Conservation (phyloP, 2,329 filamentous ascomycete species). For the Aspergillus melleus region DNA sequence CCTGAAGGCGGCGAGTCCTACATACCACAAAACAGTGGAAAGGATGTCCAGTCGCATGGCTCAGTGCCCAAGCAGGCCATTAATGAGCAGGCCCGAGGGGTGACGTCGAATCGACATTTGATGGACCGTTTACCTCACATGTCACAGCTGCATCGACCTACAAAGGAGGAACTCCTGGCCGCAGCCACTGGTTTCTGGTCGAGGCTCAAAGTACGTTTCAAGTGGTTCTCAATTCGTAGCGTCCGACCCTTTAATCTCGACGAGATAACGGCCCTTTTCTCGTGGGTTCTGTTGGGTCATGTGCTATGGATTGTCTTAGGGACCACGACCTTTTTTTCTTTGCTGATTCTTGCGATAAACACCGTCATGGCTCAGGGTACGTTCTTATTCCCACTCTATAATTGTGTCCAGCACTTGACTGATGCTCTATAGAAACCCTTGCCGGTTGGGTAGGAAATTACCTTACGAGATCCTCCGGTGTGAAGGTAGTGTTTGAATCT, state of each 20-base stretch:
- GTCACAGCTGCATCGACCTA: slow-evolving; percentile 77
- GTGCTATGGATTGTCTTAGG: slow-evolving; percentile 94
- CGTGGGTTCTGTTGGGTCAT: slow-evolving; percentile 92
- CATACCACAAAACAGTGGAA: slow-evolving; percentile 6
- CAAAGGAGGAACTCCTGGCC: slow-evolving; percentile 87
- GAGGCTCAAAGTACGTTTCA: slow-evolving; percentile 85
- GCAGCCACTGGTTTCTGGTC: slow-evolving; percentile 94
- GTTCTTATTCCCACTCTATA: slow-evolving; percentile 24
- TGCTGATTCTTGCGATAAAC: slow-evolving; percentile 88
- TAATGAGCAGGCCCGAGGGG: slow-evolving; percentile 15
- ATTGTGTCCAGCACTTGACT: slow-evolving; percentile 17
- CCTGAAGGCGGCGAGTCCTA: slow-evolving; percentile 15
- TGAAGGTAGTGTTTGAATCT: slow-evolving; percentile 95
- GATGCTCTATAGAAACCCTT: slow-evolving; percentile 68
- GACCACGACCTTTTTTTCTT: slow-evolving; percentile 94
- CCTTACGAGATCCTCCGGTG: slow-evolving; percentile 85
- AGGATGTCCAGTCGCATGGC: slow-evolving; percentile 12
- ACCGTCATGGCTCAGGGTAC: slow-evolving; percentile 91
- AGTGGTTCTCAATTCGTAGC: slow-evolving; percentile 95
- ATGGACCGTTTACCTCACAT: slow-evolving; percentile 67
- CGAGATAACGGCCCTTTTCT: slow-evolving; percentile 92
- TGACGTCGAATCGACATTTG: slow-evolving; percentile 42
- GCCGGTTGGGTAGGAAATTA: slow-evolving; percentile 95
- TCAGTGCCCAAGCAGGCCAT: slow-evolving; percentile 28
- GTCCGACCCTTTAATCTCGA: slow-evolving; percentile 92